phyloP scores from a whole-genome alignment of 345 rosid species.

The Acer campestre region DNA sequence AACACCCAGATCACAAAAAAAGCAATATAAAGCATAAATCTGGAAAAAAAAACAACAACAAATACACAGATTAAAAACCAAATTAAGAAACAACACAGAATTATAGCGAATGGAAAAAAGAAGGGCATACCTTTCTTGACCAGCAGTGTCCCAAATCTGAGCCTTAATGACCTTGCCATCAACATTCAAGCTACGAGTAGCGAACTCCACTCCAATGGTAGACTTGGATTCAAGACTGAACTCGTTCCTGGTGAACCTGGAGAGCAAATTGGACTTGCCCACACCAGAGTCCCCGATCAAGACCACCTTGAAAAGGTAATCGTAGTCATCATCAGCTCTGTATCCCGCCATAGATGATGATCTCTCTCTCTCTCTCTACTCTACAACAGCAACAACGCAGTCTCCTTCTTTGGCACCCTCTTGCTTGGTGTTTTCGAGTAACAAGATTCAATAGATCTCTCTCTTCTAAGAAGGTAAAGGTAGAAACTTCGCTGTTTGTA shows the following conservation, averaged over 20 bases:
- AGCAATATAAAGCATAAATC: background rate
- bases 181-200: slow-evolving; percentile 88
- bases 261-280: slow-evolving; percentile 90
- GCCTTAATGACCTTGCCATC: slow-evolving; percentile 87
- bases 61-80: slow-evolving; percentile 18
- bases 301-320: slow-evolving; percentile 86
- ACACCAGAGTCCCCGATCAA: slow-evolving; percentile 94
- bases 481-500: background rate
- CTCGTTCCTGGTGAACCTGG: slow-evolving; percentile 91
- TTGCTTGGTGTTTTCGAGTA: slow-evolving; percentile 1
- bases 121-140: slow-evolving; percentile 74
- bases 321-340: slow-evolving; percentile 95
- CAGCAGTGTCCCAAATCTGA: slow-evolving; percentile 99
- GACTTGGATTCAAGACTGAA: slow-evolving; percentile 93
- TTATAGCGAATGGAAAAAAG: background rate
- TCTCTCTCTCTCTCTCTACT: background rate
- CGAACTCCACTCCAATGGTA: slow-evolving; percentile 94
- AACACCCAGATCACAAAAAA: slow-evolving; percentile 23
- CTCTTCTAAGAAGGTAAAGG: background rate
- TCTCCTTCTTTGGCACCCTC: background rate
- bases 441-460: background rate
- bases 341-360: slow-evolving; percentile 66
- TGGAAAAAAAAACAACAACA: background rate
- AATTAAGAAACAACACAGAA: background rate
- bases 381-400: background rate